Percentiles rank a stretch among this genome's conserved stretches.
phyloP scores from a whole-genome alignment of 1,284 basidiomycete species.

The Cronartium quercuum region DNA sequence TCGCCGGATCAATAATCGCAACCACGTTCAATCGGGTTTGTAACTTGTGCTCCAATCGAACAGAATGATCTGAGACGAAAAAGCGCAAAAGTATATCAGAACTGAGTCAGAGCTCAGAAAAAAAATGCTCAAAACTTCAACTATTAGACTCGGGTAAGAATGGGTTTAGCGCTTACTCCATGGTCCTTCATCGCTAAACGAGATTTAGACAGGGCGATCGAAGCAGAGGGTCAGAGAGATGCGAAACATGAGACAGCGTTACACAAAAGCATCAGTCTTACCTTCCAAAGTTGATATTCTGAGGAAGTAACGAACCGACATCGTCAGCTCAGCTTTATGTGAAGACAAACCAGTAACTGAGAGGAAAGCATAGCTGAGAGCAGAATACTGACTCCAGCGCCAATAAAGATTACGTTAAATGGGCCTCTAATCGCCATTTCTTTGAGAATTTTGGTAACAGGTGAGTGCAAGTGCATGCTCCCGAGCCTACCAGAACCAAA shows the following conservation, averaged over 20 bases:
- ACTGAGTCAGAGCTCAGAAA: conserved; percentile 1
- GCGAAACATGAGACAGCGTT: too few species aligned
- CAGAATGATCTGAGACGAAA: conserved; percentile 40
- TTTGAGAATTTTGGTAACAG: conserved; percentile 6
- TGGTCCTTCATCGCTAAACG: conserved; percentile 51
- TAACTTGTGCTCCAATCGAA: conserved; percentile 64
- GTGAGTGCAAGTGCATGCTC: conserved; percentile 18
- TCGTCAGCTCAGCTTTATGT: background rate
- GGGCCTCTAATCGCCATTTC: conserved; percentile 22
- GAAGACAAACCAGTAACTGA: background rate
- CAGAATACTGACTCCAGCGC: conserved; percentile 59
- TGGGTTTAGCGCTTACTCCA: conserved; percentile 84
- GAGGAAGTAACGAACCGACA: background rate
- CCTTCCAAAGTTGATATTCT: conserved; percentile 45
- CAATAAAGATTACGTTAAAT: conserved; percentile 77
- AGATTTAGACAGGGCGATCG: background rate
- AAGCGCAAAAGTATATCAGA: conserved; percentile 5
- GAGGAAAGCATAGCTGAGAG: background rate
- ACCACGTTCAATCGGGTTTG: conserved; percentile 92
- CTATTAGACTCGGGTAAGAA: conserved; percentile 13
- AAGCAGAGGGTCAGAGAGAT: background rate
- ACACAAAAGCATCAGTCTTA: background rate
- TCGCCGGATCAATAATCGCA: conserved; percentile 84
- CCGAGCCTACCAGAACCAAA: conserved; percentile 5
- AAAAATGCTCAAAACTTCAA: background rate